A percentile compares a stretch with the other conserved stretches of the same genome.
Conservation (phyloP, 176 grass and related monocot genomes). For the Poa pratensis region DNA sequence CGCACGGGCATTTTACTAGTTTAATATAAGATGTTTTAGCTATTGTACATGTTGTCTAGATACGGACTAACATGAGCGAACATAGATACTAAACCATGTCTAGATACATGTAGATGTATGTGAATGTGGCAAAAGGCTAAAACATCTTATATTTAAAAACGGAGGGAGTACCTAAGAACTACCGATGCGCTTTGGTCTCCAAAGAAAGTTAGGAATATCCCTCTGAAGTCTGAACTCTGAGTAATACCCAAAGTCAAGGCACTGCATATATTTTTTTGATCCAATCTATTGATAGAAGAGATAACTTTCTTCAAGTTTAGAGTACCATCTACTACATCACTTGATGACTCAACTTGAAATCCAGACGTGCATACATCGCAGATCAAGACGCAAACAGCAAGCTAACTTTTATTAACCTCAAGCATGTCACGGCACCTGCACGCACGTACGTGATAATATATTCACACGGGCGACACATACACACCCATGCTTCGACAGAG, state of each 20-base stretch:
- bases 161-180: neutral
- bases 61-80: too few species aligned
- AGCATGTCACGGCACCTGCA: neutral
- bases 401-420: neutral
- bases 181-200: neutral
- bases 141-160: too few species aligned
- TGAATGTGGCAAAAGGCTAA: too few species aligned
- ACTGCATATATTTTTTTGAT: neutral
- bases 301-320: neutral
- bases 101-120: too few species aligned
- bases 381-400: neutral
- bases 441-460: neutral
- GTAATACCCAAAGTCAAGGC: neutral
- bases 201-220: conserved; percentile 3
- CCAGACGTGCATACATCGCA: neutral
- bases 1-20: too few species aligned
- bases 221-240: neutral
- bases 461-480: neutral
- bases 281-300: neutral
- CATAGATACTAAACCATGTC: too few species aligned
- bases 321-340: neutral
- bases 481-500: neutral
- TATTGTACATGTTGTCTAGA: too few species aligned
- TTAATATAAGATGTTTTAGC: too few species aligned
- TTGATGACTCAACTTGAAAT: neutral